Evolutionary conservation across 2,329 filamentous ascomycete genomes (phyloP).

Genomic region (Botryosphaeria dothidea): DNA sequence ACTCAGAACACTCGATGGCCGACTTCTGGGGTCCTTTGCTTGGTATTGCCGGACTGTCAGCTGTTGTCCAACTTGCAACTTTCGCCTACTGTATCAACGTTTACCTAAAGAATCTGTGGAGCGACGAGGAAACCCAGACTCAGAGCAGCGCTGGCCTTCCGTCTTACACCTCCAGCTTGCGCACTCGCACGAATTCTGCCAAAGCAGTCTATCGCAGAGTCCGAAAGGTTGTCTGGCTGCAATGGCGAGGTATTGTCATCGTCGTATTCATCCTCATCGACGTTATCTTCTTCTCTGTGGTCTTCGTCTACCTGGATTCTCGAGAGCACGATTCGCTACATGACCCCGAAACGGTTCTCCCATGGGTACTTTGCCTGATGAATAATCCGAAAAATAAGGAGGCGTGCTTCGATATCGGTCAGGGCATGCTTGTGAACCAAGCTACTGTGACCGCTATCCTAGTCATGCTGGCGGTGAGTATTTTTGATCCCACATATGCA

Average conservation of each 20-base stretch:
- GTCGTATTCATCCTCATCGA: constrained; percentile 88
- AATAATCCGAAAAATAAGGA: constrained; percentile 60
- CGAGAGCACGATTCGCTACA: constrained; percentile 60
- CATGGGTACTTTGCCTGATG: constrained; percentile 75
- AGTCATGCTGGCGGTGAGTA: constrained; percentile 74
- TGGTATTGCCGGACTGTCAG: constrained; percentile 72
- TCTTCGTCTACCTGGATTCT: constrained; percentile 79
- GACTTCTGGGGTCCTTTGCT: constrained; percentile 91
- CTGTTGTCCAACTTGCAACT: constrained; percentile 80
- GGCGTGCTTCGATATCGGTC: constrained; percentile 63
- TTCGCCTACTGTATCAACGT: constrained; percentile 88
- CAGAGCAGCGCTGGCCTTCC: constrained; percentile 68
- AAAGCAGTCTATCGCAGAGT: constrained; percentile 86
- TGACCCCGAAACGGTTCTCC: constrained; percentile 56
- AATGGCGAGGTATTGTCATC: constrained; percentile 91
- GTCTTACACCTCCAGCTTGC: constrained; percentile 66
- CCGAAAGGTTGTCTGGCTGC: constrained; percentile 80
- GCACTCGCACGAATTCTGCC: constrained; percentile 67
- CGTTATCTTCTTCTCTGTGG: constrained; percentile 88
- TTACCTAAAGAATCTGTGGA: constrained; percentile 77
- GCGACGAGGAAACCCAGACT: constrained; percentile 69
- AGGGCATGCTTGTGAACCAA: constrained; percentile 68
- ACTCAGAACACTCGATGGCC: constrained; percentile 78
- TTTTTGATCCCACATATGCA: background rate
- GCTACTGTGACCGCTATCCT: constrained; percentile 79